phyloP scores from a whole-genome alignment of 768 basidiomycete genomes.

The Xanthoconium purpureum region DNA sequence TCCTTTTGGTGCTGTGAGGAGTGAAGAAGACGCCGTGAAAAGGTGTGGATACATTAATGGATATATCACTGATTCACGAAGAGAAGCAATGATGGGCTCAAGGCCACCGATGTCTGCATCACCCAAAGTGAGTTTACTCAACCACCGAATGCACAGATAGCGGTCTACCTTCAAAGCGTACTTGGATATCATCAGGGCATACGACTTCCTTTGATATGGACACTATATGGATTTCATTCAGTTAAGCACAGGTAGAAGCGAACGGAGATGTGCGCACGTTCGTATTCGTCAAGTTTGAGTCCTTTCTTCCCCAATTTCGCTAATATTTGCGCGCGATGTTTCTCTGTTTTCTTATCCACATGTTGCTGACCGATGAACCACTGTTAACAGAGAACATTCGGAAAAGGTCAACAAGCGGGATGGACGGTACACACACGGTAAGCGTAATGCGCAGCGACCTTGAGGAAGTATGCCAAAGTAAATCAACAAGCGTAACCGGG shows the following conservation, averaged over 20 bases:
- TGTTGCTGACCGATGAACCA: slow-evolving; percentile 59
- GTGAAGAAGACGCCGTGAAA: slow-evolving; percentile 75
- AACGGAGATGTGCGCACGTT: slow-evolving; percentile 53
- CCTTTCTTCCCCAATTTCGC: slow-evolving; percentile 68
- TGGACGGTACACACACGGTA: slow-evolving; percentile 49
- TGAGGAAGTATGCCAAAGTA: slow-evolving; percentile 15
- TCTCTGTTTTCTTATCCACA: slow-evolving; percentile 59
- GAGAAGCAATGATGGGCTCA: slow-evolving; percentile 82
- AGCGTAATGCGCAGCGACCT: slow-evolving; percentile 80
- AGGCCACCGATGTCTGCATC: slow-evolving; percentile 84
- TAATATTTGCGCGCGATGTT: slow-evolving; percentile 68
- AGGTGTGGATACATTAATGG: slow-evolving; percentile 88
- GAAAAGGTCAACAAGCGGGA: neutral
- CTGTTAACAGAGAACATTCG: slow-evolving; percentile 33
- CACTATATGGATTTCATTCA: slow-evolving; percentile 38
- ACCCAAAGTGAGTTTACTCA: neutral
- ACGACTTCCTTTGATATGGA: slow-evolving; percentile 92
- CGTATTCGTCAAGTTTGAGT: slow-evolving; percentile 86
- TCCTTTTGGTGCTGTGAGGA: slow-evolving; percentile 91
- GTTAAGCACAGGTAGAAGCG: neutral
- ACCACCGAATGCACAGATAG: neutral
- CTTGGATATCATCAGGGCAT: slow-evolving; percentile 82
- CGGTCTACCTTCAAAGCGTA: slow-evolving; percentile 65
- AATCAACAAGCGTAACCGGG: neutral
- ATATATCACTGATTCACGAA: slow-evolving; percentile 94